phyloP scores from a whole-genome alignment of 2,329 filamentous ascomycete genomes.

The Acrocalymma vagum region DNA sequence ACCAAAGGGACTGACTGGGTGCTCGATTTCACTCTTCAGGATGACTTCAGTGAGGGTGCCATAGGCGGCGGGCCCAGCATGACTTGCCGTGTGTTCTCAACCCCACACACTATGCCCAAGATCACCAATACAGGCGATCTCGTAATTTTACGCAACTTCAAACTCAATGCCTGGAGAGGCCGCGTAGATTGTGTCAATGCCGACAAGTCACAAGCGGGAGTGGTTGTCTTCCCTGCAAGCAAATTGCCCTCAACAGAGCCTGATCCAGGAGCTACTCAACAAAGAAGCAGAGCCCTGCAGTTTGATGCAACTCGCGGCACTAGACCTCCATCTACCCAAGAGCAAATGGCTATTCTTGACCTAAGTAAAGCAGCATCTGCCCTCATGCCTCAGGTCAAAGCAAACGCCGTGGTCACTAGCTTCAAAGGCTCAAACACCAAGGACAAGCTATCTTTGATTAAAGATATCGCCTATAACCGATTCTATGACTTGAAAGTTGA shows the following conservation, averaged over 20 bases:
- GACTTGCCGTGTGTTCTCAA: conserved; percentile 33
- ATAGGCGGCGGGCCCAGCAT: conserved; percentile 25
- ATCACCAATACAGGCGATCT: conserved; percentile 65
- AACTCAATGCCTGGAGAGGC: conserved; percentile 22
- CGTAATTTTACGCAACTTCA: conserved; percentile 63
- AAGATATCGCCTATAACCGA: conserved; percentile 63
- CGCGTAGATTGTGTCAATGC: conserved; percentile 21
- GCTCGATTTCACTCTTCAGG: conserved; percentile 49
- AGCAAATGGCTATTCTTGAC: conserved; percentile 34
- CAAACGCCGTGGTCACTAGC: conserved; percentile 16
- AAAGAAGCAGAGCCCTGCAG: conserved; percentile 20
- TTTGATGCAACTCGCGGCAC: conserved; percentile 10
- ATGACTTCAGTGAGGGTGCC: conserved; percentile 36
- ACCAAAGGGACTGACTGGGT: conserved; percentile 62
- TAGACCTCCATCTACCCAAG: conserved; percentile 16
- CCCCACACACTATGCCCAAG: conserved; percentile 49
- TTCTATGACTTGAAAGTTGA: conserved; percentile 78
- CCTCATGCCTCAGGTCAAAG: conserved; percentile 19
- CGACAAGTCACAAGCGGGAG: not conserved
- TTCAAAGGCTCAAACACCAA: conserved; percentile 6
- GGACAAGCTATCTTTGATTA: conserved; percentile 62
- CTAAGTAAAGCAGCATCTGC: conserved; percentile 30
- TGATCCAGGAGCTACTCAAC: conserved; percentile 24
- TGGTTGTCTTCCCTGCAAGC: conserved; percentile 25
- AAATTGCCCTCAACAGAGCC: conserved; percentile 27